Evolutionary conservation across 108 stramenopile species (phyloP), one percentile per base, ranked within the genome.

Genomic region (Bacterosira constricta): DNA sequence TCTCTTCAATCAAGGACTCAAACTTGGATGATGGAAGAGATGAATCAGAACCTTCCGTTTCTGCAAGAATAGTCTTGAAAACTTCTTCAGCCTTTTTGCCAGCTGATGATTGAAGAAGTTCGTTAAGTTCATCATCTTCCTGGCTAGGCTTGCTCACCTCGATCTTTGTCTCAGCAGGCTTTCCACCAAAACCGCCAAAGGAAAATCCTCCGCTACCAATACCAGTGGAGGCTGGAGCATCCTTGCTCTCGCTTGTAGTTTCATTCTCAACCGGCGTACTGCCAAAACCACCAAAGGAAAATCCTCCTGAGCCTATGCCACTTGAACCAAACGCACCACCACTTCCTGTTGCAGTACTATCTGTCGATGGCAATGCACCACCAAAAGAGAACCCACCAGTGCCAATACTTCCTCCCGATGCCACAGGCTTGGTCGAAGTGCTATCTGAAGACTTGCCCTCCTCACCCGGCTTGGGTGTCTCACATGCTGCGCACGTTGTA

Each of bases 401-500:
- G 9, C 86, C 86, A 41, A 83, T 85, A 32, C 70, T 62, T 17
- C 72, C 75, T 42, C 73, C 76, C n/a, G 84, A 69, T 7, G 47
- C 41, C 15, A 55, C 37, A 8, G 55, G 18, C 49, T 39, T 53
- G 44, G 77, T 55, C 12, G 73, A 35, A 42, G 62, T 31, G 29
- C 63, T 62, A 25, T 18, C 50, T 31, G 37, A 60, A 12, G 21
- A 35, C 56, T 42, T 75, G 10, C 51, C 69, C 51, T 85, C 78
- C 44, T 63, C 69, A 0, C 93, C 93, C 8, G 93, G 87, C 60
- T 87, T 85, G 11, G 60, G 32, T 10, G 92, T 83, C 62, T 96
- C 96, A 68, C 96, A 96, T 20, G 96, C 85, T 21, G 55, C 63
- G 61, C 96, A 96, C 60, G 76, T 74, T 26, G 60, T 73, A 25